Conservation (phyloP, 2,329 filamentous ascomycete genomes). For the Ilyonectria robusta region DNA sequence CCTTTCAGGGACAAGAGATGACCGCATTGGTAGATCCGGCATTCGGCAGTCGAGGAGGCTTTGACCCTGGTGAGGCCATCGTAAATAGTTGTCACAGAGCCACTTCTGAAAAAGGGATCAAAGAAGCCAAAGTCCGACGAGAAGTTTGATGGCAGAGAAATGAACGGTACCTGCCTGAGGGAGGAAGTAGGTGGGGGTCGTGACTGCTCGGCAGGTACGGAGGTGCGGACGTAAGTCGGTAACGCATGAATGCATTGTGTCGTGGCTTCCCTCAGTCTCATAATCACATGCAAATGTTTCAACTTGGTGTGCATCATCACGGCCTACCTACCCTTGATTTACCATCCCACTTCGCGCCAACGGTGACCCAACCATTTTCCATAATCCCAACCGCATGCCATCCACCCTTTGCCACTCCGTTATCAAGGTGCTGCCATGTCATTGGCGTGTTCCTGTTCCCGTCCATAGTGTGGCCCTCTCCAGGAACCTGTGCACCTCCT, state of each 20-base stretch:
- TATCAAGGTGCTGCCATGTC: conserved; percentile 37
- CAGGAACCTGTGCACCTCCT: conserved; percentile 5
- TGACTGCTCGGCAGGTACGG: conserved; percentile 23
- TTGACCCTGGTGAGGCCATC: not conserved
- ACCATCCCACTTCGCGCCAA: not conserved
- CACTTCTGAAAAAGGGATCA: not conserved
- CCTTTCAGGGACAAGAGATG: not conserved
- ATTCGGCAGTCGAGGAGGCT: not conserved
- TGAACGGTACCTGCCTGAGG: not conserved
- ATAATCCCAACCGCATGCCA: conserved; percentile 36
- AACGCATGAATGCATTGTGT: conserved; percentile 18
- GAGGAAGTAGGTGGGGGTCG: not conserved
- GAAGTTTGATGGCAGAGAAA: not conserved
- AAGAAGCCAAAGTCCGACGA: not conserved
- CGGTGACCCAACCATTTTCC: conserved; percentile 22
- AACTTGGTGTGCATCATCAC: conserved; percentile 35
- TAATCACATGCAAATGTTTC: conserved; percentile 47
- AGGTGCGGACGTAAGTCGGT: not conserved
- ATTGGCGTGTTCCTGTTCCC: conserved; percentile 36
- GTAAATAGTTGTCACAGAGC: not conserved
- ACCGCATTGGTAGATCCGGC: not conserved
- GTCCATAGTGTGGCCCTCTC: not conserved
- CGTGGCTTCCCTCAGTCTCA: conserved; percentile 24
- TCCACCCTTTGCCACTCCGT: conserved; percentile 39
- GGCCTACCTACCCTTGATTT: conserved; percentile 15